Conservation (phyloP, 352 stramenopile species). For the Phytopythium ostracodes region DNA sequence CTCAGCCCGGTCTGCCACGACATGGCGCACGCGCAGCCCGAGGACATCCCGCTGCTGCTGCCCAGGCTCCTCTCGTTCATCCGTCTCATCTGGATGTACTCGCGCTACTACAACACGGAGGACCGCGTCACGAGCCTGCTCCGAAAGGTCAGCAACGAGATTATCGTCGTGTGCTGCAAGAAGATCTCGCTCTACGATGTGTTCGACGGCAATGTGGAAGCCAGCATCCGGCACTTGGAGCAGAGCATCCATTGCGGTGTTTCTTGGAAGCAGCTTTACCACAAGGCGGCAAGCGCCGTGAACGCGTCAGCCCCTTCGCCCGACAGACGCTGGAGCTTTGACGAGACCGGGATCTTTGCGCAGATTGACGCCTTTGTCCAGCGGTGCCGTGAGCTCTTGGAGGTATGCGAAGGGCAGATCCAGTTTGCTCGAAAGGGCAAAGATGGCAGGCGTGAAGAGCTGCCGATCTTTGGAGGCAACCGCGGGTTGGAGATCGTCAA, state of each 20-base stretch:
- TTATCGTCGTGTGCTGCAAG: constrained; percentile 88
- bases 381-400: constrained; percentile 91
- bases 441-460: constrained; percentile 46
- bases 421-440: constrained; percentile 91
- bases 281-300: constrained; percentile 52
- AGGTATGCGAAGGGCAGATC: constrained; percentile 94
- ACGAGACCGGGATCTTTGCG: constrained; percentile 94
- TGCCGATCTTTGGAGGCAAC: constrained; percentile 91
- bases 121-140: constrained; percentile 91
- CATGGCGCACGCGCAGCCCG: constrained; percentile 75
- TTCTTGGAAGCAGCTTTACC: constrained; percentile 91
- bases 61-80: constrained; percentile 92
- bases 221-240: constrained; percentile 85
- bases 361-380: constrained; percentile 96
- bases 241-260: constrained; percentile 92
- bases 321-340: constrained; percentile 87
- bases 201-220: constrained; percentile 92
- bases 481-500: constrained; percentile 91
- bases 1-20: constrained; percentile 90
- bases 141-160: constrained; percentile 94
- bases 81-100: constrained; percentile 94
- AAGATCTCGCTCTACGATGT: constrained; percentile 89
- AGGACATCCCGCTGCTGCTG: constrained; percentile 89
- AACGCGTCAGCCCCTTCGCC: constrained; percentile 42
- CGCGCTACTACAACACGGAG: constrained; percentile 93